phyloP scores from a whole-genome alignment of 2,329 filamentous ascomycete species.

The Verticillium dahliae region DNA sequence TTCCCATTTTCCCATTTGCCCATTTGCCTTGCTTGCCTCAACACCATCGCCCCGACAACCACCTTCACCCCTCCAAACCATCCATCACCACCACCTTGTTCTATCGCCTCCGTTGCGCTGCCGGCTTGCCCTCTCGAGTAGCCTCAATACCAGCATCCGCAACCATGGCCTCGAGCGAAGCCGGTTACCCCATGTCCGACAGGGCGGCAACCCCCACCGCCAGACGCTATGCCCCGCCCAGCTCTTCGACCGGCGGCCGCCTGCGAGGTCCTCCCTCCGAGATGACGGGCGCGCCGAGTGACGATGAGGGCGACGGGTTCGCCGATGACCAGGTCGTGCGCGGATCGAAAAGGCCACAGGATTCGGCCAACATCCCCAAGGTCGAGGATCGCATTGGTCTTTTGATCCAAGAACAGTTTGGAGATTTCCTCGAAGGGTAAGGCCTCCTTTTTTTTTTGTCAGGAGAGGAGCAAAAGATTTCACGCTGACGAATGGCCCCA shows the following conservation, averaged over 20 bases:
- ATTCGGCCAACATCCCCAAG: constrained; percentile 52
- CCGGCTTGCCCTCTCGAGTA: constrained; percentile 9
- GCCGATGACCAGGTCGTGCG: constrained; percentile 57
- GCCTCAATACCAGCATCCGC: constrained; percentile 4
- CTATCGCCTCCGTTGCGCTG: constrained; percentile 5
- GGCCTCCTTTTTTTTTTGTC: constrained; percentile 15
- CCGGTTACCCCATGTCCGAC: constrained; percentile 52
- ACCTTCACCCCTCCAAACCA: neutral
- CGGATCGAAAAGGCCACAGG: constrained; percentile 35
- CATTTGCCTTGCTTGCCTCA: constrained; percentile 1
- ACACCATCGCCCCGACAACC: neutral
- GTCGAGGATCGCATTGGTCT: constrained; percentile 73
- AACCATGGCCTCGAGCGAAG: constrained; percentile 49
- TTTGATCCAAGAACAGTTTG: constrained; percentile 69
- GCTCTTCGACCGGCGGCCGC: constrained; percentile 45
- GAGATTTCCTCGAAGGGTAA: constrained; percentile 73
- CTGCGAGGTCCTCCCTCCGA: constrained; percentile 57
- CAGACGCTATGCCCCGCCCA: constrained; percentile 32
- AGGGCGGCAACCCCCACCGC: constrained; percentile 38
- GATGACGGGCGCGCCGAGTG: constrained; percentile 52
- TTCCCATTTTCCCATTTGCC: constrained; percentile 11
- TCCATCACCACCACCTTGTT: neutral
- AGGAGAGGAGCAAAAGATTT: neutral
- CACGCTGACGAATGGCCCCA: constrained; percentile 16
- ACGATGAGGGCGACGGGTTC: constrained; percentile 56